Evolutionary conservation across 2,329 filamentous ascomycete species (phyloP), one percentile per base, ranked within the genome.

Genomic region (Ophiocordyceps camponoti-saundersi): DNA sequence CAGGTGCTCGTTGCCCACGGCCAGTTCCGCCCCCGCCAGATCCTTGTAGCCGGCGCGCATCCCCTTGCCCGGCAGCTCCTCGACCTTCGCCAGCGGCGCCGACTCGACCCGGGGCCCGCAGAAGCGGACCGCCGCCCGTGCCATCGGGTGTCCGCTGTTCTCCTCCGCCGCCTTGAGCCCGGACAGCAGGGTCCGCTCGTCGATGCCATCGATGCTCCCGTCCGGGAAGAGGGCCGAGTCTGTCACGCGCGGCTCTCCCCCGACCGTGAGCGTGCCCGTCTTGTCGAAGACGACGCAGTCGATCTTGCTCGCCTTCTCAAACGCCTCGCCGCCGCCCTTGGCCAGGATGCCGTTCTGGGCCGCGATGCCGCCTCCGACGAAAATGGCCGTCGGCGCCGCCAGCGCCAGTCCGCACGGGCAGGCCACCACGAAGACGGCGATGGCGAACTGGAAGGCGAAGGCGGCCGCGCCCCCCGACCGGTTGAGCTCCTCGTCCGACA

Each of bases 271-370:
- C 0, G 86, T 93, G 1, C 86, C 86, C 0, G 86, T 93, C 69
- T 93, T 92, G 70, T 93, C 86, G 58, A 93, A 92, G 1, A 92
- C 82, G 39, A 92, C 79, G 46, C 80, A 82, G 59, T 87, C 79
- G 42, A 89, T 71, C 12, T 75, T 76, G 58, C 83, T 88, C 4
- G 85, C 85, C 64, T 87, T 86, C 60, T 90, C 84, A 58, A 92
- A 90, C 0, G 85, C 86, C 58, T 89, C 84, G 32, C 86, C 86
- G 21, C 86, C 86, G 21, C 86, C 85, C 61, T 88, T 87, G 53
- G 84, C 85, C 1, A 93, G 69, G 47, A 93, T 87, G 1, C 86
- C 86, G 55, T 85, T 66, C 58, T 82, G 80, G 7, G 86, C 86
- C 2, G 86, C 86, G 18, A 92, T 66, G 1, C 85, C 85, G 34